Base-by-base conservation (phyloP, 371 early-diverging fungal genomes). In the Mortierella sp. region DNA sequence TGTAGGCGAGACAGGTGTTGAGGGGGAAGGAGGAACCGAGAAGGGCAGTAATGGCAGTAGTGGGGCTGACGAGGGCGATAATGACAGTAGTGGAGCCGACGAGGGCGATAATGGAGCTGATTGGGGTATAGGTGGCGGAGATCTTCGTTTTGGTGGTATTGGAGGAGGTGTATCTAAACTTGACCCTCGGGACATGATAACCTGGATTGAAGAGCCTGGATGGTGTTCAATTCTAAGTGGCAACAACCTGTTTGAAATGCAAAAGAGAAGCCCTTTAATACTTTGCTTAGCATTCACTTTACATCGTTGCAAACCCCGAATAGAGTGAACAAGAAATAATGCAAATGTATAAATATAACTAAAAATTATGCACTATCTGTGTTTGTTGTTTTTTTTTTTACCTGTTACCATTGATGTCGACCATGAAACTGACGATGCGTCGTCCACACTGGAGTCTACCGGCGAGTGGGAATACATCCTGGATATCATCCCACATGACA, bases 401-500 rank as follows among this genome's bases (percentile, higher is more conserved):
- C 72, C 65, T 60, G 42, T 61, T 65, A 55, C 53, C 45, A 12
- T 61, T 51, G 28, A 15, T 58, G 26, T 71, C 72, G 42, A 49
- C 42, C 65, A 71, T 64, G 26, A 71, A 71, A 51, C 45, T 64
- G 34, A 71, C 40, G 10, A 61, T 12, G 3, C 61, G 65, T 22
- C 47, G 37, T 23, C 72, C 72, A 40, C 72, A 65, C 35, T 59
- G 51, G 22, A 71, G 64, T 3, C 59, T 49, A 43, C 55, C 12
- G 0, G 60, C 59, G 35, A 35, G 54, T 13, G 65, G 72, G 37
- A 71, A 71, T 54, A 35, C 49, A 17, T 61, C 61, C 53, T 60
- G 56, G 66, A 71, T 61, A 55, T 71, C 72, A 28, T 71, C 72
- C 55, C 65, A 64, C 54, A 65, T n/a, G 6, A 71, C 55, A 59